Conservation (phyloP, 371 early-diverging fungal genomes). For the Syncephalastrum monosporum region DNA sequence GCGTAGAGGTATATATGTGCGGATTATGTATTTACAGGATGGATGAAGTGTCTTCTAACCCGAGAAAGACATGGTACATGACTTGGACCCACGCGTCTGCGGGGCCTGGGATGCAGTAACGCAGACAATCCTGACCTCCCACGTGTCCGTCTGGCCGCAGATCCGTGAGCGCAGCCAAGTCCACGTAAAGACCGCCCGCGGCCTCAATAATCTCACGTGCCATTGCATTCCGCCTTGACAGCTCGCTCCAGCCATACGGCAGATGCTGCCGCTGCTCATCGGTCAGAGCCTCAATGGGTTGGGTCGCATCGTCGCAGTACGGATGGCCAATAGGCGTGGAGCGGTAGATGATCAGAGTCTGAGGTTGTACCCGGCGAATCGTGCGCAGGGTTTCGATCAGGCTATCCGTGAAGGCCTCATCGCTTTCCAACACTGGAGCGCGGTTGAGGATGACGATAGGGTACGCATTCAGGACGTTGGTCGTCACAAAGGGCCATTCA, state of each 20-base stretch:
- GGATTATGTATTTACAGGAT: neutral
- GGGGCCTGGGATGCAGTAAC: constrained; percentile 68
- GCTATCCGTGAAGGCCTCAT: constrained; percentile 40
- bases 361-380: constrained; percentile 40
- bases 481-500: constrained; percentile 51
- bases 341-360: constrained; percentile 50
- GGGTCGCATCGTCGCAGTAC: constrained; percentile 37
- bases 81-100: constrained; percentile 54
- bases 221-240: constrained; percentile 51
- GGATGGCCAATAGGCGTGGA: constrained; percentile 52
- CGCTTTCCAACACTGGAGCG: constrained; percentile 42
- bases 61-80: constrained; percentile 46
- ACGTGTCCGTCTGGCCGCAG: constrained; percentile 59
- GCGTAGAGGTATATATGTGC: neutral
- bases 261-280: constrained; percentile 36
- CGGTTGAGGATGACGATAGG: constrained; percentile 55
- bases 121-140: constrained; percentile 56
- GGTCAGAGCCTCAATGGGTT: constrained; percentile 29
- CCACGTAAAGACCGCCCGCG: constrained; percentile 59
- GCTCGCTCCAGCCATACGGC: constrained; percentile 59
- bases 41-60: constrained; percentile 12
- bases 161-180: constrained; percentile 53
- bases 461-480: constrained; percentile 33
- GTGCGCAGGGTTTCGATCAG: constrained; percentile 47
- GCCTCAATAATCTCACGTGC: constrained; percentile 55